phyloP scores from a whole-genome alignment of 345 rosid species.

The Cardamine chenopodiifolia region DNA sequence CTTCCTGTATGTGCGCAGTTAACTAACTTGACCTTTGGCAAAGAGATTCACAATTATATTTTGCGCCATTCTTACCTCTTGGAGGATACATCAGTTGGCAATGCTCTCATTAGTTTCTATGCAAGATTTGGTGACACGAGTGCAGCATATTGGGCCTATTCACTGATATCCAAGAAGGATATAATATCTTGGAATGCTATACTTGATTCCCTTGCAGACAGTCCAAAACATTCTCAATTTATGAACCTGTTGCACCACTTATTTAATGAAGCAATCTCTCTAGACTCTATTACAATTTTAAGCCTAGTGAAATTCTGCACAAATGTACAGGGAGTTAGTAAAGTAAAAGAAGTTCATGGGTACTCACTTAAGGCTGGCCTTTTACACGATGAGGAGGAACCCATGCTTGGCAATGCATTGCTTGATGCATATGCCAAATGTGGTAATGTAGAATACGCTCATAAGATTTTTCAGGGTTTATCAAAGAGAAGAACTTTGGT shows the following conservation, averaged over 20 bases:
- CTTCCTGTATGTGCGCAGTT: conserved; percentile 73
- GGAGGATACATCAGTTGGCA: conserved; percentile 45
- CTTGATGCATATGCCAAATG: conserved; percentile 81
- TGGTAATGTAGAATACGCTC: conserved; percentile 58
- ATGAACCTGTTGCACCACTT: conserved; percentile 51
- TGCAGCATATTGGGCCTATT: conserved; percentile 53
- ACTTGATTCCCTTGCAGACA: conserved; percentile 43
- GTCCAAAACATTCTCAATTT: conserved; percentile 47
- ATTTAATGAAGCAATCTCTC: conserved; percentile 53
- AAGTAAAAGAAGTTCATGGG: conserved; percentile 75
- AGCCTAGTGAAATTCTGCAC: conserved; percentile 40
- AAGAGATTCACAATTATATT: conserved; percentile 41
- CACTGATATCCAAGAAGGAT: conserved; percentile 40
- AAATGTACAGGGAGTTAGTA: conserved; percentile 41
- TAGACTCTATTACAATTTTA: conserved; percentile 39
- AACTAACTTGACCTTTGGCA: conserved; percentile 51
- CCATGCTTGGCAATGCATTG: conserved; percentile 59
- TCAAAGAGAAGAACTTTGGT: conserved; percentile 56
- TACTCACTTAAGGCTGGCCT: conserved; percentile 60
- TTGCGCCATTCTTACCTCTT: conserved; percentile 37
- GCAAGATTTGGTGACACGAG: conserved; percentile 57
- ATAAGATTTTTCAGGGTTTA: conserved; percentile 56
- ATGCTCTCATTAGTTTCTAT: conserved; percentile 61
- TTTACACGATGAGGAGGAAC: conserved; percentile 46
- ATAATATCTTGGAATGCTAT: conserved; percentile 48